A percentile compares a stretch with the other conserved stretches of the same genome.
Conservation (phyloP, 805 yeast species). For the Kluyveromyces siamensis region DNA sequence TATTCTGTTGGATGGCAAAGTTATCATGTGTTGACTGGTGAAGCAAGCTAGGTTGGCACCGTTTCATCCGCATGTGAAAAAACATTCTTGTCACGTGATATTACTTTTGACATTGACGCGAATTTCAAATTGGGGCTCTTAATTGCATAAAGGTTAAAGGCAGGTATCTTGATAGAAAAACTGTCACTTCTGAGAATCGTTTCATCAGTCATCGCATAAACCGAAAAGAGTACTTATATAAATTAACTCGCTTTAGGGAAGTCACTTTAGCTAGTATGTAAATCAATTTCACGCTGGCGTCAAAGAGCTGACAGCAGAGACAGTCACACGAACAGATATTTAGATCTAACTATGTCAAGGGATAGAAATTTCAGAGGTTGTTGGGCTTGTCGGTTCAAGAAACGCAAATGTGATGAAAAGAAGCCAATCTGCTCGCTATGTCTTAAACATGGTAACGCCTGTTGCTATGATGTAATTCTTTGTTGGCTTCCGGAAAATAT, state of each 20-base stretch:
- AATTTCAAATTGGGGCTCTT: background rate
- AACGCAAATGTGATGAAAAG: constrained; percentile 24
- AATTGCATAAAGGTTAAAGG: background rate
- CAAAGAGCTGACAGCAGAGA: background rate
- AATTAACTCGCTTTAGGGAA: background rate
- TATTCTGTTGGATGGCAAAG: no score
- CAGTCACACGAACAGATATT: background rate
- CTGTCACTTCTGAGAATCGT: background rate
- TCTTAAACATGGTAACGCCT: constrained; percentile 15
- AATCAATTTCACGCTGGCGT: background rate
- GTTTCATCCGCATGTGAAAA: background rate
- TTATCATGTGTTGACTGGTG: no score
- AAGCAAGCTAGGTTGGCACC: no score
- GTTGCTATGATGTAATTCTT: constrained; percentile 24
- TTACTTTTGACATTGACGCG: background rate
- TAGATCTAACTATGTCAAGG: constrained; percentile 3
- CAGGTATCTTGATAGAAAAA: background rate
- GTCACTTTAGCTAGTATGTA: background rate
- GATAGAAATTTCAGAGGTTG: constrained; percentile 28
- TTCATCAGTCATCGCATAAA: background rate
- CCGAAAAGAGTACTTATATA: no score
- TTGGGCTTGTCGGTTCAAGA: constrained; percentile 28
- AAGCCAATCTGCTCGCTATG: constrained; percentile 25
- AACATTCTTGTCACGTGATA: background rate
- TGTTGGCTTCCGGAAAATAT: constrained; percentile 24